Evolutionary conservation across 78 protist species (phyloP).

Genomic region (Polysphondylium violaceum): DNA sequence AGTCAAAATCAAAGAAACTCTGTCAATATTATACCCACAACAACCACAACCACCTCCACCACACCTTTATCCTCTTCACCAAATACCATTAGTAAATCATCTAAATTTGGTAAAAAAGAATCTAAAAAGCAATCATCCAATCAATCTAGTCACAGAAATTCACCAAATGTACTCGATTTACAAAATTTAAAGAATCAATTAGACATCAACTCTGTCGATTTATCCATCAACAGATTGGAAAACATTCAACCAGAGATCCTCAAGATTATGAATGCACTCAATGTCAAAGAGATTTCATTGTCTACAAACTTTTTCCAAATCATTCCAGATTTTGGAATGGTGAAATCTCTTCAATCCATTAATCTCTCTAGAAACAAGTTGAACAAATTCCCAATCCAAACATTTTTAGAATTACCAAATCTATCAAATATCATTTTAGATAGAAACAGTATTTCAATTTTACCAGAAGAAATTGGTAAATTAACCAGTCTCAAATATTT

Average conservation of each 20-base stretch:
- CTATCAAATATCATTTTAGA: slow-evolving; percentile 23
- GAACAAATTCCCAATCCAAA: slow-evolving; percentile 18
- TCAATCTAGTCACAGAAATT: no score
- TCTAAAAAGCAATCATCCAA: not conserved
- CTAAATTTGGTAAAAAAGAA: slow-evolving; percentile 3
- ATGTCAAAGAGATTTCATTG: slow-evolving; percentile 32
- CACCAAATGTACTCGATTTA: not conserved
- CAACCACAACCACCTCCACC: not conserved
- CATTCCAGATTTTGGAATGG: slow-evolving; percentile 22
- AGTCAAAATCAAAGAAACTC: no score
- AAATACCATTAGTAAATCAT: not conserved
- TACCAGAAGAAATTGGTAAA: slow-evolving; percentile 70
- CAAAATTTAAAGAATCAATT: not conserved
- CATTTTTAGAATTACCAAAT: slow-evolving; percentile 44
- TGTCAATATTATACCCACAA: not conserved
- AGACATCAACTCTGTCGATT: slow-evolving; percentile 44
- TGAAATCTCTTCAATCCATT: slow-evolving; percentile 18
- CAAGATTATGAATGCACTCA: slow-evolving; percentile 6
- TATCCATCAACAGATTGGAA: slow-evolving; percentile 57
- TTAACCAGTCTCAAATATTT: slow-evolving; percentile 16
- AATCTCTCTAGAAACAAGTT: slow-evolving; percentile 50
- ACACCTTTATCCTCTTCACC: no score
- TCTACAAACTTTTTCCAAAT: slow-evolving; percentile 37
- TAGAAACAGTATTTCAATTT: slow-evolving; percentile 44
- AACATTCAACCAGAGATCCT: slow-evolving; percentile 21